Evolutionary conservation across 495 filamentous ascomycete genomes (phyloP), one percentile per base, ranked within the genome.

Genomic region (Alectoria sarmentosa): DNA sequence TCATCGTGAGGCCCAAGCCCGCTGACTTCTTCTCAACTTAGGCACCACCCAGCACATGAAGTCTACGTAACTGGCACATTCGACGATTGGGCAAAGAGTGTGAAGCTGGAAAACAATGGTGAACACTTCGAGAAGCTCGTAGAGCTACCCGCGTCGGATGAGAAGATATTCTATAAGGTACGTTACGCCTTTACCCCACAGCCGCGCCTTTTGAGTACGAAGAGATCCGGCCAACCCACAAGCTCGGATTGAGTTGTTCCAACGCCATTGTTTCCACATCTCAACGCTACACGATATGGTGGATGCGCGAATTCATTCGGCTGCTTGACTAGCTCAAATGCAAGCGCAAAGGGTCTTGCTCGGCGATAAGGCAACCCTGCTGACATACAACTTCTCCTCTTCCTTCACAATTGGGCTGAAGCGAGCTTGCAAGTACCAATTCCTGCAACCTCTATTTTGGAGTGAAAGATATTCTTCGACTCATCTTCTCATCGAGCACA

Each of bases 51-150:
- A 66, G 91, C 89, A 66, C 81, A 82, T 66, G 91, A 96, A 73
- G 94, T 98, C 68, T 92, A 88, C 74, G 94, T 98, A 65, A 96
- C 92, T 10, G 94, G 94, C 71, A 93, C 89, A 58, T 98, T 98
- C 73, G 93, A 98, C 75, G 83, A 91, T 77, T 98, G 94, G 94
- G 79, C 83, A 55, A 90, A 91, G 80, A 90, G 83, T 57, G 85
- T 90, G 70, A 84, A 86, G 78, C 81, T 98, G 58, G 86, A 91
- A 55, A 88, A 89, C 72, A 83, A 84, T 30, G 86, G 82, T 67
- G 83, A 84, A 57, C 69, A 77, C 66, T 94, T 92, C 68, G 79
- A 86, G 77, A 96, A 95, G 76, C 83, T 83, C 55, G 91, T 98
- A 26, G 77, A 82, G 41, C 79, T 97, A 23, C 81, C 88, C 4